Evolutionary conservation across 768 basidiomycete genomes (phyloP).

Genomic region (Crucibulum laeve): DNA sequence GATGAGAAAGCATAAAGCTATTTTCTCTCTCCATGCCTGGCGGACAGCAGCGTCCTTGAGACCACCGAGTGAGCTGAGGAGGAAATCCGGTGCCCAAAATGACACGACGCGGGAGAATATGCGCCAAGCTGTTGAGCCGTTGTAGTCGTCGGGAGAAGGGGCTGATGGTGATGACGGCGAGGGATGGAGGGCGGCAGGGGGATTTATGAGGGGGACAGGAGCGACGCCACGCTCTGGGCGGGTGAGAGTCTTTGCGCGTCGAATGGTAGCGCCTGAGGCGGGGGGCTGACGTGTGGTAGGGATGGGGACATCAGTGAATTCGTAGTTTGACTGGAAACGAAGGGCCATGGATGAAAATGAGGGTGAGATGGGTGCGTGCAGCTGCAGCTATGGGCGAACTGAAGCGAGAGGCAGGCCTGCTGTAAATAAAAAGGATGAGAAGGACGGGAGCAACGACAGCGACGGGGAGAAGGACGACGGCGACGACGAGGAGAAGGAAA

Average conservation of each 20-base stretch:
- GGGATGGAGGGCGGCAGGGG: conserved; percentile 26
- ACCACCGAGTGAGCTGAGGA: conserved; percentile 72
- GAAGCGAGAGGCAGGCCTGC: conserved; percentile 21
- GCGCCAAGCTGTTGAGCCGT: conserved; percentile 66
- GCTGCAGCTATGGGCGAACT: conserved; percentile 14
- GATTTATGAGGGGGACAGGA: conserved; percentile 40
- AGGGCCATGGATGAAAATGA: conserved; percentile 39
- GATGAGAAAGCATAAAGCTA: conserved; percentile 88
- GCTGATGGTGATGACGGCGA: conserved; percentile 1
- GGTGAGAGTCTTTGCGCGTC: conserved; percentile 93
- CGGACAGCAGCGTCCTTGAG: conserved; percentile 72
- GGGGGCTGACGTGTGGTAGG: conserved; percentile 57
- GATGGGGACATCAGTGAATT: conserved; percentile 62
- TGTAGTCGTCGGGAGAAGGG: conserved; percentile 25
- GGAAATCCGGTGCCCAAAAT: conserved; percentile 84
- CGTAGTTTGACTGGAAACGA: conserved; percentile 52
- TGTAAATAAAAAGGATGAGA: conserved; percentile 5
- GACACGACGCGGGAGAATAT: conserved; percentile 77
- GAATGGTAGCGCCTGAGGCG: conserved; percentile 55
- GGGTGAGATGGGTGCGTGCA: conserved; percentile 14
- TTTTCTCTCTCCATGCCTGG: conserved; percentile 98
- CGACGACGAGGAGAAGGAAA: conserved; percentile 12
- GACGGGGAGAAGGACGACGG: conserved; percentile 3
- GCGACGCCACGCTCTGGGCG: conserved; percentile 94
- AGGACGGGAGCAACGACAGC: conserved; percentile 5